Evolutionary conservation across 176 grass and related monocot species (phyloP), one percentile per base, ranked within the genome.

Genomic region (Saccharum officinarum): DNA sequence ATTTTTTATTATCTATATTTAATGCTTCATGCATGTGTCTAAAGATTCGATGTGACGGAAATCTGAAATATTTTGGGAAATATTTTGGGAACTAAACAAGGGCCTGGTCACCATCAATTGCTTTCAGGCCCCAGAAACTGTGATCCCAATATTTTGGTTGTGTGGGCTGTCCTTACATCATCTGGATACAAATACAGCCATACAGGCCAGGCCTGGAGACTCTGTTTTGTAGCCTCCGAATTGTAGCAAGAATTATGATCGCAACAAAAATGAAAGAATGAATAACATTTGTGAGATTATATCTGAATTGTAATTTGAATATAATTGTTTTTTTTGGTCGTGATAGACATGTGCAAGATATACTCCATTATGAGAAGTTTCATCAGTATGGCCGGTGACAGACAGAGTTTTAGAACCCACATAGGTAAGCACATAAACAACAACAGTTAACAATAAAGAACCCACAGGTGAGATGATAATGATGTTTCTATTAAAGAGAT

Each of bases 401-500:
- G 52, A 55, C 52, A 55, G 1, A 46, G 38, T 5, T 88, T 36
- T 44, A 25, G 38, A 49, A 75, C 20, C 15, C 22, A 78, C 17
- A 75, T 14, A 79, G 5, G 7, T 65, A 63, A 13, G 66, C 23
- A 73, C 10, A 7, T 31, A 45, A 83, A 44, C 45, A 41, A 22
- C 34, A 86, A 59, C 28, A 67, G 40, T 40, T 31, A 74, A 80
- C 46, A 66, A 34, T 46, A 61, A 2, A 62, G 22, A 77, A 66
- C 10, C 23, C 31, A 75, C 82, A 83, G 14, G n/a, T 38, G 66
- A 33, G 30, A 3, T 38, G 23, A 36, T 26, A 80, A 59, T 79
- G 74, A 68, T 61, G 57, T 61, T 62, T 62, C n/a, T 26, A 62
- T 62, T 26, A 62, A 4, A 61, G 15, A 52, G n/a, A 11, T 61